Evolutionary conservation across 371 early-diverging fungal species (phyloP).

Genomic region (Blakeslea trispora): DNA sequence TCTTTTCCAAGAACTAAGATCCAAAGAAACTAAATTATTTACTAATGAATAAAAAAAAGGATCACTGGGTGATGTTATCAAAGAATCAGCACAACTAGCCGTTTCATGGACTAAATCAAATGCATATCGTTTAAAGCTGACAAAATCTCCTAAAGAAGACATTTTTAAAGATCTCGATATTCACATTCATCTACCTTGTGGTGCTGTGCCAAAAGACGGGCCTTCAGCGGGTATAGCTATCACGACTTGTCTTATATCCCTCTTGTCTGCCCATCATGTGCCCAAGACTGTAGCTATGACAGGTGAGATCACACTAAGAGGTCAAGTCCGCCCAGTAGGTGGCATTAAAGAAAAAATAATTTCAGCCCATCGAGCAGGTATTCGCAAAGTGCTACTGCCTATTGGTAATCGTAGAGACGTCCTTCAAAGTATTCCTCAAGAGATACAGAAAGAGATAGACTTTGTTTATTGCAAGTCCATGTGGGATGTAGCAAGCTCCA

Average conservation of each 20-base stretch:
- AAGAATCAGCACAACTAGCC: slow-evolving; percentile 83
- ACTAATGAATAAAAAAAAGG: slow-evolving; percentile 35
- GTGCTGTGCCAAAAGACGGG: slow-evolving; percentile 86
- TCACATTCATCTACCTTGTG: slow-evolving; percentile 85
- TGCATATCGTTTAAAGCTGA: slow-evolving; percentile 61
- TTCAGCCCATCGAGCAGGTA: slow-evolving; percentile 80
- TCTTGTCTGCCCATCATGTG: slow-evolving; percentile 61
- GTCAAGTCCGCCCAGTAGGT: slow-evolving; percentile 83
- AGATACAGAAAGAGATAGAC: slow-evolving; percentile 60
- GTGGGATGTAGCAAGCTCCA: slow-evolving; percentile 66
- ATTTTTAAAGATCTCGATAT: slow-evolving; percentile 64
- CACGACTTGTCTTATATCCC: slow-evolving; percentile 73
- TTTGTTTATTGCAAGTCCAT: slow-evolving; percentile 68
- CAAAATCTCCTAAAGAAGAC: slow-evolving; percentile 36
- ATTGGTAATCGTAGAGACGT: slow-evolving; percentile 57
- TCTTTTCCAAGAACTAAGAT: no score
- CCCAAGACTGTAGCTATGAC: slow-evolving; percentile 74
- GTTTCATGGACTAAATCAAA: slow-evolving; percentile 81
- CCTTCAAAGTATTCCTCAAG: slow-evolving; percentile 62
- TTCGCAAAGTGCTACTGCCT: slow-evolving; percentile 59
- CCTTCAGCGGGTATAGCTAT: slow-evolving; percentile 78
- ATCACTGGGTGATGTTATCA: slow-evolving; percentile 83
- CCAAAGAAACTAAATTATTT: no score
- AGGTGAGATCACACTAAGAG: slow-evolving; percentile 86
- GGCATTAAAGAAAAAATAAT: slow-evolving; percentile 89